Evolutionary conservation across 225 moss, liverwort and hornwort genomes (phyloP).

Genomic region (Physcomitrium patens): DNA sequence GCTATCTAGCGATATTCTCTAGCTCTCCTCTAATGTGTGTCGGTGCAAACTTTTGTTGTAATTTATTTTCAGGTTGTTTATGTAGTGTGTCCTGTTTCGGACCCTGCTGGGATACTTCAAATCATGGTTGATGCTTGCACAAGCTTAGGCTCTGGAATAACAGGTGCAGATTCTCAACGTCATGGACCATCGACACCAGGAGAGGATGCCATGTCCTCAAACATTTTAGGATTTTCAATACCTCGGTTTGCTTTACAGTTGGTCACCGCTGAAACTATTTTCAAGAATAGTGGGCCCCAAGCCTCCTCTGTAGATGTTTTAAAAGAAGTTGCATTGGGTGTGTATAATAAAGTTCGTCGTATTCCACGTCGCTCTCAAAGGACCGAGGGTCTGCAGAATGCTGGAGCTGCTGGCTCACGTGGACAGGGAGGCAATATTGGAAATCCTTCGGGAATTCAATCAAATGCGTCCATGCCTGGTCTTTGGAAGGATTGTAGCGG

Average conservation of each 20-base stretch:
- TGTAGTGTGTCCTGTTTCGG: slow-evolving; percentile 88
- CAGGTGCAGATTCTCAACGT: slow-evolving; percentile 60
- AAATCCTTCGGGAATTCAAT: slow-evolving; percentile 47
- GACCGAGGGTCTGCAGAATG: slow-evolving; percentile 34
- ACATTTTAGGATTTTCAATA: slow-evolving; percentile 78
- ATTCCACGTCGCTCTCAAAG: slow-evolving; percentile 50
- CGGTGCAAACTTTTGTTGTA: slow-evolving; percentile 1
- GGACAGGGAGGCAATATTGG: slow-evolving; percentile 42
- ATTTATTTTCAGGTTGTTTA: slow-evolving; percentile 87
- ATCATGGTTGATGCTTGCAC: slow-evolving; percentile 81
- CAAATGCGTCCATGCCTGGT: slow-evolving; percentile 69
- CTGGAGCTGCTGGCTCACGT: slow-evolving; percentile 28
- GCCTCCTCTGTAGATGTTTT: slow-evolving; percentile 69
- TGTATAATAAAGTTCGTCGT: slow-evolving; percentile 92
- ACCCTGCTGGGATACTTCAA: slow-evolving; percentile 87
- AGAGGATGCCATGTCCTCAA: slow-evolving; percentile 60
- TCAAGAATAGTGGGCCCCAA: slow-evolving; percentile 73
- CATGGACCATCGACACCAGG: slow-evolving; percentile 34
- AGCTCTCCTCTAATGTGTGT: neutral
- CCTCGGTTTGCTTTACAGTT: slow-evolving; percentile 90
- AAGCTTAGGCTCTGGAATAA: slow-evolving; percentile 69
- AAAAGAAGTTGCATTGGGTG: slow-evolving; percentile 91
- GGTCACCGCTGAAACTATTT: slow-evolving; percentile 79
- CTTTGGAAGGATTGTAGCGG: slow-evolving; percentile 95
- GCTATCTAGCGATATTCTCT: no score